These are phyloP conservation scores for Aspergillus eucalypticola DNA, from an alignment of 2,329 filamentous ascomycete species.

Conservation along the genomic window DNA sequence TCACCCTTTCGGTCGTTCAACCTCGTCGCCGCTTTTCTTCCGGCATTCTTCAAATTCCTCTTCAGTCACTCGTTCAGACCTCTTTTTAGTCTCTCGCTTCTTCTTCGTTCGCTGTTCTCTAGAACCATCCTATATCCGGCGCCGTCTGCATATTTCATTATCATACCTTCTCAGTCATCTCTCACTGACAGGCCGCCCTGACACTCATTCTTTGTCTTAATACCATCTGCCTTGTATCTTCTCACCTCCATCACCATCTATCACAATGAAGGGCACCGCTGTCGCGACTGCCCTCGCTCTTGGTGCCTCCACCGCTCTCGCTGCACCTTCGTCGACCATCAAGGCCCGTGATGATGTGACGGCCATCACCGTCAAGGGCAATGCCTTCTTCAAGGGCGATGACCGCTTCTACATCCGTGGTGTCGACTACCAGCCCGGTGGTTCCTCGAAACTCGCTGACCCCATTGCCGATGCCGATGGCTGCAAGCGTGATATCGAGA, in stretches of 20 bases:
- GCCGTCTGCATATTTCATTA: neutral
- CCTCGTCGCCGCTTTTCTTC: conserved; percentile 13
- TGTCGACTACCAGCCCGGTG: conserved; percentile 67
- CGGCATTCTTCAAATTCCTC: conserved; percentile 8
- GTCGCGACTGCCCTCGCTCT: conserved; percentile 50
- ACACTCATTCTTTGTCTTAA: neutral
- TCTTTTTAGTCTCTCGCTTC: conserved; percentile 14
- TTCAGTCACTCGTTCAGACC: conserved; percentile 23
- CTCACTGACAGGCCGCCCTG: neutral
- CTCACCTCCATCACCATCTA: neutral
- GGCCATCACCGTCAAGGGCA: conserved; percentile 63
- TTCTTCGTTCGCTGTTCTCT: neutral
- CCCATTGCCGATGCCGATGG: conserved; percentile 69
- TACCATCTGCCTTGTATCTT: neutral
- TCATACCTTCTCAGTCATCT: neutral
- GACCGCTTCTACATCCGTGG: conserved; percentile 57
- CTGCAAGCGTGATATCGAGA: conserved; percentile 76
- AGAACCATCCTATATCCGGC: conserved; percentile 1
- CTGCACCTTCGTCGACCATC: conserved; percentile 36
- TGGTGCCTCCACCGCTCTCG: conserved; percentile 49
- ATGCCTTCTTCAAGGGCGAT: conserved; percentile 65
- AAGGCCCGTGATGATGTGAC: conserved; percentile 51
- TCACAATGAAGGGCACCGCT: conserved; percentile 57
- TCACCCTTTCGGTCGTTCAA: neutral
- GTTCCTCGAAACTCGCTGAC: conserved; percentile 65